phyloP scores from a whole-genome alignment of 2,329 filamentous ascomycete genomes.

The Zasmidium angulare region DNA sequence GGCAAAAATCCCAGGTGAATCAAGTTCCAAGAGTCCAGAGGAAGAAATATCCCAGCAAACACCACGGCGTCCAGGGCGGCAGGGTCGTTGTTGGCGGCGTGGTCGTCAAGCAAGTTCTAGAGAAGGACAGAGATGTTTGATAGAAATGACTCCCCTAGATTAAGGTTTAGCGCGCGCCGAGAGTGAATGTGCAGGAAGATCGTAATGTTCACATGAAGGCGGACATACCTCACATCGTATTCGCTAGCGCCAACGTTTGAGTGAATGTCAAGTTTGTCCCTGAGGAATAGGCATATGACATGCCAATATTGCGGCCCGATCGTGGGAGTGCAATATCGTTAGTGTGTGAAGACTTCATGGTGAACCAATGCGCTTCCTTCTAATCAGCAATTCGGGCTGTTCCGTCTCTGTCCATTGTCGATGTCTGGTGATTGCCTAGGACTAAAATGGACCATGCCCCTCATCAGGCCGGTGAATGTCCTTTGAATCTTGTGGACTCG shows the following conservation, averaged over 20 bases:
- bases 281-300: no score
- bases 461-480: no score
- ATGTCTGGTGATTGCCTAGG: no score
- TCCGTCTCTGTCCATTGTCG: no score
- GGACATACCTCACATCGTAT: neutral
- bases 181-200: neutral
- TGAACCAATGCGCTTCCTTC: no score
- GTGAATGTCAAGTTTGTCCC: neutral
- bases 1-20: no score
- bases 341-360: neutral
- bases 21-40: no score
- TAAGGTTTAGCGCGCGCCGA: neutral
- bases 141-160: neutral
- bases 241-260: neutral
- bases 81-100: neutral
- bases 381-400: no score
- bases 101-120: neutral
- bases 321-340: neutral
- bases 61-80: no score
- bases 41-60: no score
- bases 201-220: neutral
- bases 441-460: no score
- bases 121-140: neutral
- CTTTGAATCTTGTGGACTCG: no score
- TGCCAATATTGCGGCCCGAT: neutral